Conservation (phyloP, 176 grass and related monocot species). For the Aegilops tauschii region DNA sequence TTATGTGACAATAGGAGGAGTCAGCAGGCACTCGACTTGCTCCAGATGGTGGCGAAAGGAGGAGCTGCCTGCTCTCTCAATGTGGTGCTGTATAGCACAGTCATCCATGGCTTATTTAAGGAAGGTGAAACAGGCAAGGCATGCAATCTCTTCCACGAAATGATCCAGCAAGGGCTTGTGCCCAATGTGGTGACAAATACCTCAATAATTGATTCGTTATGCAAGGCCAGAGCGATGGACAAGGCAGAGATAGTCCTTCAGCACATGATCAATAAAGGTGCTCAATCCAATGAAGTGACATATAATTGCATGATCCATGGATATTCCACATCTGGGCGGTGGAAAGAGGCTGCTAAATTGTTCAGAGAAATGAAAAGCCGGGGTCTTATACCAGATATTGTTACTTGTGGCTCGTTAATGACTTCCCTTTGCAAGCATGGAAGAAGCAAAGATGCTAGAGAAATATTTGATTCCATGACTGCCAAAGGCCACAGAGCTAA, state of each 20-base stretch:
- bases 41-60: neutral
- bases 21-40: neutral
- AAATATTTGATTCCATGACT: neutral
- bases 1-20: neutral
- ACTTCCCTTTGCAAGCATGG: neutral
- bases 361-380: neutral
- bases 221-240: neutral
- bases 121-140: neutral
- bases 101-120: neutral
- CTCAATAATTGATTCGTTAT: neutral
- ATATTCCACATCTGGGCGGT: neutral
- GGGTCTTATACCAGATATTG: neutral
- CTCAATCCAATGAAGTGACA: neutral
- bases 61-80: neutral
- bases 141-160: neutral
- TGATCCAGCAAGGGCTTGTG: neutral
- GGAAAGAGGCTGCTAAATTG: neutral
- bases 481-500: neutral
- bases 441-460: neutral
- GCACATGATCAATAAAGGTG: neutral
- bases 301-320: neutral
- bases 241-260: neutral
- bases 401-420: neutral
- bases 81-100: neutral
- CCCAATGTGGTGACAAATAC: accelerated